Evolutionary conservation across 1,284 basidiomycete genomes (phyloP), one percentile per base, ranked within the genome.

Genomic region (Pterula multifida): DNA sequence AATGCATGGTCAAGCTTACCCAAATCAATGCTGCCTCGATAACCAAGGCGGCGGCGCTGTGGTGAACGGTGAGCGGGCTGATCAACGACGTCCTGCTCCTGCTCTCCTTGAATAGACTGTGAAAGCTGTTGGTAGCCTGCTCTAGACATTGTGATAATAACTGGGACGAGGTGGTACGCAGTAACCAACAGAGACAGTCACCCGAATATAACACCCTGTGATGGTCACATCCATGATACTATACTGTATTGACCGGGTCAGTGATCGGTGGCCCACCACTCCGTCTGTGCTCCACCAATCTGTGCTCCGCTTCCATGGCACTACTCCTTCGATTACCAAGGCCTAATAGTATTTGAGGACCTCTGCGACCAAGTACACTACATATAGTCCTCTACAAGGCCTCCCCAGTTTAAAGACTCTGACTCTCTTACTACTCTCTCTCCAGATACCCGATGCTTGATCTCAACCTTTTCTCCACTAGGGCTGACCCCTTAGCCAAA

Each of bases 1-100:
- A 90, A 90, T 12, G 87, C 87, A 60, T 70, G 78, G 61, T 90
- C 87, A 51, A 90, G 62, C 59, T 85, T 86, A 44, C 76, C 75
- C 50, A 89, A 66, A 71, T 89, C 85, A 59, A 89, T 84, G 57
- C 75, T 75, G 36, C 76, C 64, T 58, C 68, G 70, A 58, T 67
- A 62, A 46, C 56, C 64, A 36, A 54, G 58, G 51, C 58, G 59
- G 58, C 54, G 67, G 57, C 49, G 62, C 39, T 42, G 39, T 11
- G 39, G 9, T 55, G 36, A 32, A 32, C 15, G 60, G 53, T 47
- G 58, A 55, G 39, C 64, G 55, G 28, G 64, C 62, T 4, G 26
- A 28, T 72, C 70, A 28, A 63, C 71, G 50, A 75, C 68, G 48
- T 78, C 78, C 12, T 65, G 62, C 53, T 80, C 79, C 49, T 65